Base-by-base conservation (phyloP, 2,329 filamentous ascomycete species). In the Aspergillus brasiliensis region DNA sequence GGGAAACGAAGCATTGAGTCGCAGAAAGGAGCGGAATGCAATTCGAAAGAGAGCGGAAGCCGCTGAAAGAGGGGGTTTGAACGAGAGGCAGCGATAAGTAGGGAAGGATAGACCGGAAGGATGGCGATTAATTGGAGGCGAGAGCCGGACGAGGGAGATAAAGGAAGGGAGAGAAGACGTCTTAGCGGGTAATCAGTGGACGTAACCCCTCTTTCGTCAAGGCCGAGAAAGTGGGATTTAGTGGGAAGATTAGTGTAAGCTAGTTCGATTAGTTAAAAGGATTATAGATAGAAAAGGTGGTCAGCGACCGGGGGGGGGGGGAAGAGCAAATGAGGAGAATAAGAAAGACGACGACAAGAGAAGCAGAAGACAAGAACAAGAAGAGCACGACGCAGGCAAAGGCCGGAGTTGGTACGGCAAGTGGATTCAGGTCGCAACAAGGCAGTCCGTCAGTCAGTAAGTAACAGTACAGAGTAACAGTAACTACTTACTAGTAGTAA, bases 1-100 rank as follows among this genome's bases (percentile, higher is more conserved):
- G 63, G 62, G 61, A 62, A 52, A 51, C 44, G 57, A 67, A 62
- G 61, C 58, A 64, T 62, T 62, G 65, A 57, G 60, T 52, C 53
- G 53, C 37, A 58, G 38, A 51, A 55, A 56, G 55, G 58, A 58
- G 40, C 17, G 40, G 49, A 23, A 54, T 25, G 42, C 38, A 17
- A 42, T 37, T 25, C 57, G 54, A 56, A 51, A 58, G 53, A 46
- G 48, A 60, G 25, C 56, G 51, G 59, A 61, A 40, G 34, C 5
- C 46, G 44, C 42, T 51, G 25, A 34, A 34, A 34, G 15, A 58
- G 57, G 44, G 54, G 57, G 57, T 37, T 25, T 21, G 21, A 51
- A 40, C 23, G 56, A 19, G 38, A 57, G 38, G 54, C 54, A 48
- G 37, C 46, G 53, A 40, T 34, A 47, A 51, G 46, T 21, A 28